phyloP scores from a whole-genome alignment of 2,329 filamentous ascomycete genomes.

The Neonectria punicea region DNA sequence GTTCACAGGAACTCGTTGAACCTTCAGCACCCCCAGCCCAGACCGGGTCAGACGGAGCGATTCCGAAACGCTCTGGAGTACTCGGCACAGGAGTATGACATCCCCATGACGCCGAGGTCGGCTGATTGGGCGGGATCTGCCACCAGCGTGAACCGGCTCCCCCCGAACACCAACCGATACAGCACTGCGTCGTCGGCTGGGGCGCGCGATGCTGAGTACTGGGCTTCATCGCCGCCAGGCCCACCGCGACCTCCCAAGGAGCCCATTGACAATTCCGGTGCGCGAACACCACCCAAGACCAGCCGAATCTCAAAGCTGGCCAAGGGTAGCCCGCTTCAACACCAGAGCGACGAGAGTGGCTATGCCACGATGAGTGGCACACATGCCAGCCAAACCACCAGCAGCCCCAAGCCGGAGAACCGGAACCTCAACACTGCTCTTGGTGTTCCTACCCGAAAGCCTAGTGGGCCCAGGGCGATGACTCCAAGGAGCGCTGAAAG shows the following conservation, averaged over 20 bases:
- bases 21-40: slow-evolving; percentile 81
- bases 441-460: slow-evolving; percentile 62
- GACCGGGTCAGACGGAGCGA: slow-evolving; percentile 77
- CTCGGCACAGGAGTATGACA: slow-evolving; percentile 75
- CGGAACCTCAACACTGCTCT: slow-evolving; percentile 65
- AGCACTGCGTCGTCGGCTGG: slow-evolving; percentile 55
- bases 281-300: slow-evolving; percentile 58
- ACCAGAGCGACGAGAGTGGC: slow-evolving; percentile 65
- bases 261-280: slow-evolving; percentile 60
- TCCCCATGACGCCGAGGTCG: slow-evolving; percentile 68
- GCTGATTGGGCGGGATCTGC: slow-evolving; percentile 71
- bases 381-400: slow-evolving; percentile 59
- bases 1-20: slow-evolving; percentile 84
- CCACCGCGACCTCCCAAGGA: slow-evolving; percentile 73
- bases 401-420: slow-evolving; percentile 67
- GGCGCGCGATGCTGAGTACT: slow-evolving; percentile 55
- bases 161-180: slow-evolving; percentile 58
- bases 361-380: slow-evolving; percentile 47
- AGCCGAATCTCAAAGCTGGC: slow-evolving; percentile 62
- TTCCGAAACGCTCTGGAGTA: slow-evolving; percentile 80
- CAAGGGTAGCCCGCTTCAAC: slow-evolving; percentile 66
- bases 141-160: slow-evolving; percentile 66
- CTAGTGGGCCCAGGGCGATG: slow-evolving; percentile 70
- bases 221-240: slow-evolving; percentile 54
- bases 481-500: slow-evolving; percentile 65